Evolutionary conservation across 208 protist species (phyloP).

Genomic region (Willaertia magna): DNA sequence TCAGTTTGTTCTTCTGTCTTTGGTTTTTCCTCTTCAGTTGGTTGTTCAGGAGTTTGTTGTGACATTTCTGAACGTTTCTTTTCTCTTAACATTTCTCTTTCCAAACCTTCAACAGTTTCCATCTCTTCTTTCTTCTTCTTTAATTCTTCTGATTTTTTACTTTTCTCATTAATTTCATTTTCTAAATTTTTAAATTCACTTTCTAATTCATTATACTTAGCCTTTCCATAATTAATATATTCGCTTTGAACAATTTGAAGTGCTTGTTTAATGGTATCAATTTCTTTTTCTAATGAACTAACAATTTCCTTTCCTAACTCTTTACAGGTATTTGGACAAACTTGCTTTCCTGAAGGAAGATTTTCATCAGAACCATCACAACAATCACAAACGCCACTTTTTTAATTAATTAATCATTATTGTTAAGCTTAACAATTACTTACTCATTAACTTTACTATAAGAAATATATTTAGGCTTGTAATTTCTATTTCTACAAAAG

Average conservation of each 20-base stretch:
- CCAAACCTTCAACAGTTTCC: background rate
- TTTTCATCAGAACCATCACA: constrained; percentile 80
- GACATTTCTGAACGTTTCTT: background rate
- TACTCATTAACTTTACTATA: constrained; percentile 65
- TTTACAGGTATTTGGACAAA: background rate
- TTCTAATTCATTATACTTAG: background rate
- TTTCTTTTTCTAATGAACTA: background rate
- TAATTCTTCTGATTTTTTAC: background rate
- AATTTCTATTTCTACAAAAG: constrained; percentile 57
- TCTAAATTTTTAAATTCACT: background rate
- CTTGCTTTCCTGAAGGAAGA: background rate
- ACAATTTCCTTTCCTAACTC: background rate
- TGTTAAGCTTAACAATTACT: background rate
- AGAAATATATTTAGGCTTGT: constrained; percentile 38
- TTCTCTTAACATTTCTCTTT: background rate
- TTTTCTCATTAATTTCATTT: background rate
- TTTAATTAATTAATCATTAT: background rate
- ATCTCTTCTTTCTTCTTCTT: background rate
- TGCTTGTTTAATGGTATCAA: background rate
- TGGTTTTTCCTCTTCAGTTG: background rate
- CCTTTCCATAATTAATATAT: background rate
- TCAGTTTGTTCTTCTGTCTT: background rate
- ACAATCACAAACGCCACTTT: constrained; percentile 47
- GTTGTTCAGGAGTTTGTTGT: background rate
- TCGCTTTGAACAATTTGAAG: background rate